Base-by-base conservation (phyloP, 2,329 filamentous ascomycete species). In the Fonsecaea pugnacius region DNA sequence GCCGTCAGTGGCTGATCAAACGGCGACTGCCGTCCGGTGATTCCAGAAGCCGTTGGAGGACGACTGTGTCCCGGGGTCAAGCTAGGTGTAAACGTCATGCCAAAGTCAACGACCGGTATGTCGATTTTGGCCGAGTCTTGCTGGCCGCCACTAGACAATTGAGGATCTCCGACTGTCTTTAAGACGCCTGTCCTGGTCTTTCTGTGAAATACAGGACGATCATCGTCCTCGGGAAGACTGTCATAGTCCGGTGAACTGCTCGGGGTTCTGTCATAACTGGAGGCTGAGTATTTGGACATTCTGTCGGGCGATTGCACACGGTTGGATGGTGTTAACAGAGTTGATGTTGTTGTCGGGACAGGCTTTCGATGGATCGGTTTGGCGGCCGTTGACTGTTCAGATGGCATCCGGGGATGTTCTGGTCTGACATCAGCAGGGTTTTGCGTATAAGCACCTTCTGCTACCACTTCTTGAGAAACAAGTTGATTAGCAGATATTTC, bases 81-180 rank as follows among this genome's bases (percentile, higher is more conserved):
- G 66, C 79, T 80, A 63, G 92, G 89, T 65, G 90, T 89, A 70
- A 91, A 79, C 0, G 93, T 96, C 5, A 89, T 91, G 0, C 94
- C 94, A 77, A 97, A 97, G 75, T 97, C 89, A 67, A 96, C 85
- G 4, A 84, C 79, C 0, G 91, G 91, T 65, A 96, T 87, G 14
- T 79, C 78, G 40, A 73, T 69, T 35, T 72, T 72, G 24, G 68
- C 52, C 18, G 73, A 68, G 40, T 77, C 73, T 48, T 76, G 73
- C 52, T 76, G 71, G 54, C 74, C 71, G 69, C 81, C 82, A 64
- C 74, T 79, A 65, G 76, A 79, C 60, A 68, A 32, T 12, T 10
- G 65, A 5, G 69, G 59, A 81, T 80, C 54, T 78, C 78, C 66
- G 10, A 93, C 88, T 1, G 90, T 92, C 74, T 89, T 92, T 74